phyloP scores from a whole-genome alignment of 2,329 filamentous ascomycete genomes.

The Sclerotinia trifoliorum region DNA sequence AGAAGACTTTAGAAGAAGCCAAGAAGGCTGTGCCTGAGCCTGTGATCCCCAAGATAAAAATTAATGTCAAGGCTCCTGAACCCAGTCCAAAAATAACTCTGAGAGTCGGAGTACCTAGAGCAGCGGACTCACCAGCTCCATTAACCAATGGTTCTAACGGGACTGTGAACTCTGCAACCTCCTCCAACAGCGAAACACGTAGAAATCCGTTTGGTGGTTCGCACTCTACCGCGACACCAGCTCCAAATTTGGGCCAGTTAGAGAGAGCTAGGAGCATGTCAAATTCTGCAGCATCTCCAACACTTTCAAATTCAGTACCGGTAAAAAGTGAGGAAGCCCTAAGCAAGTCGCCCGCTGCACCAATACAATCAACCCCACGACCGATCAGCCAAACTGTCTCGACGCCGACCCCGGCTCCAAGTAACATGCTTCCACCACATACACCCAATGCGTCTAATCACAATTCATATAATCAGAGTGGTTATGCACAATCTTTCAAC shows the following conservation, averaged over 20 bases:
- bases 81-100: slow-evolving; percentile 66
- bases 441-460: slow-evolving; percentile 32
- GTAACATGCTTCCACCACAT: slow-evolving; percentile 38
- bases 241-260: slow-evolving; percentile 35
- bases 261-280: slow-evolving; percentile 39
- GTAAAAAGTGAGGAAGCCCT: slow-evolving; percentile 43
- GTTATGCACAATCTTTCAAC: slow-evolving; percentile 38
- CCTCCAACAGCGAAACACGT: slow-evolving; percentile 33
- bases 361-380: slow-evolving; percentile 32
- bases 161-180: slow-evolving; percentile 14
- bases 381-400: slow-evolving; percentile 44
- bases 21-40: slow-evolving; percentile 72
- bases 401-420: slow-evolving; percentile 31
- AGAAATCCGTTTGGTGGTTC: slow-evolving; percentile 38
- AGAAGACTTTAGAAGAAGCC: slow-evolving; percentile 66
- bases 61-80: slow-evolving; percentile 67
- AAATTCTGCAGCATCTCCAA: slow-evolving; percentile 38
- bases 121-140: slow-evolving; percentile 52
- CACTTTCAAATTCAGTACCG: slow-evolving; percentile 35
- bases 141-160: slow-evolving; percentile 45
- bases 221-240: slow-evolving; percentile 30
- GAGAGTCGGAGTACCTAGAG: slow-evolving; percentile 54
- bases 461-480: slow-evolving; percentile 30
- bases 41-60: slow-evolving; percentile 64
- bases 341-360: slow-evolving; percentile 36